Conservation (phyloP, 2,329 filamentous ascomycete species). For the Diaporthe batatas region DNA sequence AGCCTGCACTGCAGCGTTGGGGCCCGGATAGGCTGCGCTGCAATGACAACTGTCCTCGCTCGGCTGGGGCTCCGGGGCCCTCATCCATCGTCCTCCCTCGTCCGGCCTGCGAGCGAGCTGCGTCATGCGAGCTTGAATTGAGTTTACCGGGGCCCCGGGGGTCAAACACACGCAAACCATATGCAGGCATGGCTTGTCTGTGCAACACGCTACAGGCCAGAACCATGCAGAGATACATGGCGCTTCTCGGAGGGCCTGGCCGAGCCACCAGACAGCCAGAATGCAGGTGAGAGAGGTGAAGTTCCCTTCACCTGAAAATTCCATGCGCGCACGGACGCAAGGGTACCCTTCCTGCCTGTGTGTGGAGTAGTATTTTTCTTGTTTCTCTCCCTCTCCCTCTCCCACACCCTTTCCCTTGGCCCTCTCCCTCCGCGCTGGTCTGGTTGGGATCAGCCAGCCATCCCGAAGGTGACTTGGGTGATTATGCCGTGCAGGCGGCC, state of each 20-base stretch:
- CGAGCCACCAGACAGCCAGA: no score
- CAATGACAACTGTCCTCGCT: conserved; percentile 27
- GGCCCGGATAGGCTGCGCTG: background rate
- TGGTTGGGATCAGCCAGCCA: conserved; percentile 1
- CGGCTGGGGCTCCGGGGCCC: conserved; percentile 21
- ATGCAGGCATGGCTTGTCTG: conserved; percentile 20
- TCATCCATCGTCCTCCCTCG: background rate
- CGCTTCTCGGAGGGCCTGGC: conserved; percentile 17
- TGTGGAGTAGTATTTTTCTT: background rate
- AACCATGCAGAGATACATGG: conserved; percentile 4
- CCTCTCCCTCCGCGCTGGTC: background rate
- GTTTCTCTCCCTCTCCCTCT: no score
- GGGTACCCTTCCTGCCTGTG: background rate
- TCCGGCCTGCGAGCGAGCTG: conserved; percentile 27
- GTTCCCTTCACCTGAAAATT: conserved; percentile 21
- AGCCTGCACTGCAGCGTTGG: conserved; percentile 9
- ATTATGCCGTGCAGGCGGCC: conserved; percentile 6
- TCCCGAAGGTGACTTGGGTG: conserved; percentile 8
- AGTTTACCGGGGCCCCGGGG: conserved; percentile 28
- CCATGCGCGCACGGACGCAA: conserved; percentile 23
- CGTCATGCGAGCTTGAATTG: conserved; percentile 33
- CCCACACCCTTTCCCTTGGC: background rate
- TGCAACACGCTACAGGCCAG: background rate
- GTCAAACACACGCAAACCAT: conserved; percentile 7
- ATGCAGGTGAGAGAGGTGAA: conserved; percentile 4